Conservation (phyloP, 768 basidiomycete species). For the Pleurotus sapidus region DNA sequence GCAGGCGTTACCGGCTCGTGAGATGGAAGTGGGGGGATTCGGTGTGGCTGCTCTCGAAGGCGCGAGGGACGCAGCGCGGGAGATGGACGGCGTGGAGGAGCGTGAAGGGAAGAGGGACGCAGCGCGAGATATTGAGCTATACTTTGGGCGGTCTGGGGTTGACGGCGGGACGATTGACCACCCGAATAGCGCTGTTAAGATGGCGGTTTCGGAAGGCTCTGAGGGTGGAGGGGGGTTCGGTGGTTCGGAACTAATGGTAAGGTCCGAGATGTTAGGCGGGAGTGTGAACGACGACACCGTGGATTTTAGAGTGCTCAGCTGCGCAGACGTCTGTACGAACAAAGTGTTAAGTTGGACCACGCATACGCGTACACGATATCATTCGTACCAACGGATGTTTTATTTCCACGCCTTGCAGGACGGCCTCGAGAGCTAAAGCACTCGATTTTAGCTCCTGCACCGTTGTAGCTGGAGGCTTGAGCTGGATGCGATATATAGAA, state of each 20-base stretch:
- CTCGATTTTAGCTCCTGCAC: slow-evolving; percentile 56
- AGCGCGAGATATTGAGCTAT: slow-evolving; percentile 24
- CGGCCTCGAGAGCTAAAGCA: slow-evolving; percentile 50
- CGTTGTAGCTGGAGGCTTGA: slow-evolving; percentile 63
- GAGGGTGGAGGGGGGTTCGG: background rate
- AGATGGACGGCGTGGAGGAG: slow-evolving; percentile 27
- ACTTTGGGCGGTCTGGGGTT: slow-evolving; percentile 24
- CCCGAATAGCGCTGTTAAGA: slow-evolving; percentile 47
- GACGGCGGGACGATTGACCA: slow-evolving; percentile 42
- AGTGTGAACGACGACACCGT: slow-evolving; percentile 38
- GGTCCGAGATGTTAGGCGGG: slow-evolving; percentile 9
- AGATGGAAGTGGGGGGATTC: slow-evolving; percentile 14
- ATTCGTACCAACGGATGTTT: slow-evolving; percentile 78
- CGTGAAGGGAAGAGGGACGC: slow-evolving; percentile 25
- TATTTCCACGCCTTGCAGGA: slow-evolving; percentile 52
- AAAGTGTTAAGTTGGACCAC: background rate
- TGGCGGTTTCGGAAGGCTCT: slow-evolving; percentile 36
- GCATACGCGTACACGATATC: too few relatives aligned
- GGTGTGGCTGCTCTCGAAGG: slow-evolving; percentile 16
- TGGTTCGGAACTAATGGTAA: slow-evolving; percentile 3
- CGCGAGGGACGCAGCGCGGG: slow-evolving; percentile 32
- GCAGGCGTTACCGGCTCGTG: slow-evolving; percentile 1
- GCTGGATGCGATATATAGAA: slow-evolving; percentile 72
- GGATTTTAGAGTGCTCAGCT: slow-evolving; percentile 50
- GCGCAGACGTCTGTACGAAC: slow-evolving; percentile 46